Evolutionary conservation across 2,329 filamentous ascomycete species (phyloP).

Genomic region (Tolypocladium ophioglossoides): DNA sequence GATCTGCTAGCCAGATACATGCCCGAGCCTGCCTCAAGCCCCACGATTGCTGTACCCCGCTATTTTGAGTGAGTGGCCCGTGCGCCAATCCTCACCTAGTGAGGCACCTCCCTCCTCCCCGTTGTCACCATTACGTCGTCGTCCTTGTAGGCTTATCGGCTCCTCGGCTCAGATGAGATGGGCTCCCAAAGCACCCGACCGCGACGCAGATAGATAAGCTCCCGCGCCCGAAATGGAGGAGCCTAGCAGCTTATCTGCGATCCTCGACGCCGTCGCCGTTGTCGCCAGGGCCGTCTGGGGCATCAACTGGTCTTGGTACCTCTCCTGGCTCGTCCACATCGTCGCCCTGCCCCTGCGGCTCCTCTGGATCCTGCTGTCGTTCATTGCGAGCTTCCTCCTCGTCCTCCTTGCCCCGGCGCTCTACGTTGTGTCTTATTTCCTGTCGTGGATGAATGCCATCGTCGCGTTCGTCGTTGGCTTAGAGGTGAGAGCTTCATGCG

Average conservation of each 20-base stretch:
- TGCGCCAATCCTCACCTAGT: not conserved
- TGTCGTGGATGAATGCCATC: conserved; percentile 11
- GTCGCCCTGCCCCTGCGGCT: conserved; percentile 20
- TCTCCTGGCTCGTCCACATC: conserved; percentile 12
- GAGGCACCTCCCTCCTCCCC: not conserved
- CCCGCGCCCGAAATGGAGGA: conserved; percentile 4
- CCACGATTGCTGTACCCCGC: not conserved
- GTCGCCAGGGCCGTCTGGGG: conserved; percentile 14
- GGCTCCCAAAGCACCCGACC: no score
- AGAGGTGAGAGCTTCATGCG: conserved; percentile 19
- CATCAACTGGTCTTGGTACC: conserved; percentile 17
- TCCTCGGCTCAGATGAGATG: no score
- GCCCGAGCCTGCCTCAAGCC: not conserved
- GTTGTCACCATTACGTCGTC: not conserved
- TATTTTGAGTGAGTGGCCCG: not conserved
- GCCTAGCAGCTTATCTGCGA: conserved; percentile 9
- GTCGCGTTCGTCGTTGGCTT: conserved; percentile 19
- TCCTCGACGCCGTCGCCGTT: conserved; percentile 14
- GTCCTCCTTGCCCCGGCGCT: conserved; percentile 26
- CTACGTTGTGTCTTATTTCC: conserved; percentile 19
- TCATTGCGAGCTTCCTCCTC: conserved; percentile 15
- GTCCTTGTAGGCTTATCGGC: no score
- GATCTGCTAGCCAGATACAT: conserved; percentile 1
- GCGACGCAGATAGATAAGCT: not conserved
- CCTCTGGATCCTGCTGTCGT: conserved; percentile 17